Evolutionary conservation across 2,329 filamentous ascomycete species (phyloP).

Genomic region (Fusarium vanettenii): DNA sequence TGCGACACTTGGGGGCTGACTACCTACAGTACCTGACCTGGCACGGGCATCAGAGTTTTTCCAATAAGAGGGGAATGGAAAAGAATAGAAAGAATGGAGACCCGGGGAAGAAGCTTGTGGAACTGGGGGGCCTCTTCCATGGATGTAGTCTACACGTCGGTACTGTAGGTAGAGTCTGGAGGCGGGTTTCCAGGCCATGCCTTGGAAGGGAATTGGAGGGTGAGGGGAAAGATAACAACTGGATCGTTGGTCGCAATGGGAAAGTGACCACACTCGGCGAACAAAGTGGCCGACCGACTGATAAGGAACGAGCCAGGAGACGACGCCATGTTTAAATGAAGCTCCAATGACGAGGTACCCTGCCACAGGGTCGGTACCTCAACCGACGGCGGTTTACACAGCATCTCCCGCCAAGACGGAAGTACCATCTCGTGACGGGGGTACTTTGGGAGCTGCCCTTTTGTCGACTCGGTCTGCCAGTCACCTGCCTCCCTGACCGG

Average conservation of each 20-base stretch:
- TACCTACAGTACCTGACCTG: neutral
- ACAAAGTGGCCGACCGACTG: conserved; percentile 37
- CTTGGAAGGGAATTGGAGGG: conserved; percentile 22
- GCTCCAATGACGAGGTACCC: conserved; percentile 24
- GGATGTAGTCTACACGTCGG: conserved; percentile 12
- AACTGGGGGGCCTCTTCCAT: conserved; percentile 18
- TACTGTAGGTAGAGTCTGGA: conserved; percentile 1
- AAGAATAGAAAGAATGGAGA: conserved; percentile 36
- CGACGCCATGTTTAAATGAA: conserved; percentile 34
- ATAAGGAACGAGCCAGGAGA: conserved; percentile 36
- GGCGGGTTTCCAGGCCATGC: neutral
- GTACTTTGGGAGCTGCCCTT: conserved; percentile 33
- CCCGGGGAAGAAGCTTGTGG: conserved; percentile 35
- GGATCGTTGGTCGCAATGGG: conserved; percentile 34
- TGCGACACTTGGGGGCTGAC: conserved; percentile 2
- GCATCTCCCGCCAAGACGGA: conserved; percentile 14
- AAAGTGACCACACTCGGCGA: conserved; percentile 30
- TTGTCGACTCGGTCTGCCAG: conserved; percentile 32
- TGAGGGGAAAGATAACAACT: conserved; percentile 35
- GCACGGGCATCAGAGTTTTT: conserved; percentile 4
- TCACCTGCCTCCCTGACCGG: conserved; percentile 35
- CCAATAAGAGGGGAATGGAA: conserved; percentile 21
- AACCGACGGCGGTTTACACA: neutral
- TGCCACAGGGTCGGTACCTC: conserved; percentile 22
- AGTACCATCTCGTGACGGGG: conserved; percentile 20